Conservation (phyloP, 306 rosid species). For the Cicer pinnatifidum region DNA sequence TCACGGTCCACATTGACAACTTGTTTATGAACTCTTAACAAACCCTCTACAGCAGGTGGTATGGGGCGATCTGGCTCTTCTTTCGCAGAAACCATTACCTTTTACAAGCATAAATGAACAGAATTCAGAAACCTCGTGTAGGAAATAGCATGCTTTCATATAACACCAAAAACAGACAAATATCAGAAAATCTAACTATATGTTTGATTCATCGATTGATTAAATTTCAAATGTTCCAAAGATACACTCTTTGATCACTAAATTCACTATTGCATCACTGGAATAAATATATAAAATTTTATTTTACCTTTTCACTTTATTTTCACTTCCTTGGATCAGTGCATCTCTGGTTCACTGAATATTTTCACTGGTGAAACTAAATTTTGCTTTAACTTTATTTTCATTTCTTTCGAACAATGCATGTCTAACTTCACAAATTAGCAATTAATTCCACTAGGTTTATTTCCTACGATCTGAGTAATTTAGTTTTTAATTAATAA, state of each 20-base stretch:
- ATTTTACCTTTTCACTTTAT: conserved; percentile 6
- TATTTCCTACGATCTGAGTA: conserved; percentile 22
- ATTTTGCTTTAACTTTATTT: conserved; percentile 24
- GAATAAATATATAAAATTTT: background rate
- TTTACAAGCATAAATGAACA: conserved; percentile 34
- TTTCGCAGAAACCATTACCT: conserved; percentile 72
- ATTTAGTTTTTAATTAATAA: conserved; percentile 26
- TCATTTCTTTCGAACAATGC: conserved; percentile 24
- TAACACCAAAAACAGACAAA: conserved; percentile 24
- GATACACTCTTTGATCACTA: conserved; percentile 18
- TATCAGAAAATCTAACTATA: conserved; percentile 22
- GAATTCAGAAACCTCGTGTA: conserved; percentile 37
- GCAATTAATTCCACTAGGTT: conserved; percentile 29
- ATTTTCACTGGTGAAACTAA: conserved; percentile 19
- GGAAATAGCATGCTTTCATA: background rate
- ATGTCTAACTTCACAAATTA: conserved; percentile 17
- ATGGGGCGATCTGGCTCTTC: conserved; percentile 59
- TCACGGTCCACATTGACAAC: conserved; percentile 53
- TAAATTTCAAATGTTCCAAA: conserved; percentile 40
- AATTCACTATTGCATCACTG: conserved; percentile 12
- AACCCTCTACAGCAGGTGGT: conserved; percentile 68
- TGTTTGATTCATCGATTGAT: conserved; percentile 41
- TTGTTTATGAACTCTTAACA: conserved; percentile 65
- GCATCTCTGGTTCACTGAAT: conserved; percentile 31
- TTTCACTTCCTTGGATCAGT: conserved; percentile 15